phyloP scores from a whole-genome alignment of 306 rosid genomes.

The Gynostemma pentaphyllum region DNA sequence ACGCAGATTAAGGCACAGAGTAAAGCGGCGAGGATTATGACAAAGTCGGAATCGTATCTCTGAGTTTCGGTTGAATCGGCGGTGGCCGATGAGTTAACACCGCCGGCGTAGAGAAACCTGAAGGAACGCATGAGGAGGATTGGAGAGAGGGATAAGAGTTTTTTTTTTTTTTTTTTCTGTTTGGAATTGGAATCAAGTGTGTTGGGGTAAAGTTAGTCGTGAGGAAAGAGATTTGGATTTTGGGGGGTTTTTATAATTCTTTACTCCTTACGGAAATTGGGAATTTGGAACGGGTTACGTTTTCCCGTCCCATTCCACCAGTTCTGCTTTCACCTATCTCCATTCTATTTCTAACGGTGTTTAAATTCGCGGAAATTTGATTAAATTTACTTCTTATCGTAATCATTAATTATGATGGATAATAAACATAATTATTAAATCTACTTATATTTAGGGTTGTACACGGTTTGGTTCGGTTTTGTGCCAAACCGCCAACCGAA shows the following conservation, averaged over 20 bases:
- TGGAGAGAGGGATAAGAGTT: conserved; percentile 4
- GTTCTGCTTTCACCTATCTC: not conserved
- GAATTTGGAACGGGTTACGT: not conserved
- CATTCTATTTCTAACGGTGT: not conserved
- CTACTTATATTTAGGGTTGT: too few species aligned
- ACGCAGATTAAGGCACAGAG: conserved; percentile 75
- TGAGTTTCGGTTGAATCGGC: conserved; percentile 6
- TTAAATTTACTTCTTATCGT: too few species aligned
- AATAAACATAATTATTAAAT: too few species aligned
- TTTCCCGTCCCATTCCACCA: too few species aligned
- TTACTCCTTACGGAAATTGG: not conserved
- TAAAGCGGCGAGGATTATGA: conserved; percentile 64
- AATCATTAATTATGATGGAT: too few species aligned
- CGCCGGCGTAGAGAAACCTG: conserved; percentile 46
- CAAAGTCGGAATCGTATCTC: conserved; percentile 42
- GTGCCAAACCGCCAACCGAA: too few species aligned
- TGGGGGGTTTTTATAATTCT: conserved; percentile 8
- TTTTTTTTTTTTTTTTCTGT: too few species aligned
- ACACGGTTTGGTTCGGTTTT: too few species aligned
- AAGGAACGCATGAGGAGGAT: conserved; percentile 38
- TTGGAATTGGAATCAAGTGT: not conserved
- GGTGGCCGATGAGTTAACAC: conserved; percentile 22
- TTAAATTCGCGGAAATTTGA: not conserved
- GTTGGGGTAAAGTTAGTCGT: conserved; percentile 9
- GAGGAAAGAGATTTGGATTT: conserved; percentile 8